Evolutionary conservation across 495 filamentous ascomycete species (phyloP).

Genomic region (Daldinia vernicosa): DNA sequence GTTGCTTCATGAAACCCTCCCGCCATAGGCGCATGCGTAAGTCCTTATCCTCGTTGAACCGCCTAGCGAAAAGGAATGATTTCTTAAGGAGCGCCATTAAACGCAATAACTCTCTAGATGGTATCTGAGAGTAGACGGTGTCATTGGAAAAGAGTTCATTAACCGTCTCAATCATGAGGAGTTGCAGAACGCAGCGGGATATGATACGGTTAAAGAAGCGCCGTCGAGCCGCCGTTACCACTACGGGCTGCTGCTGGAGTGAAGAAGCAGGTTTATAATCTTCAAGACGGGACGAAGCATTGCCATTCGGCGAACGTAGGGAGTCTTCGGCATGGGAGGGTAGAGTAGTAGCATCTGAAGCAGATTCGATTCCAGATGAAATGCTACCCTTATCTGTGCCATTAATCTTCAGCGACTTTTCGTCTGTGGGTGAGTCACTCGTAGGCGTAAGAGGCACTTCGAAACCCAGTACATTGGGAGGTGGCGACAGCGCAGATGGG

Average conservation of each 20-base stretch:
- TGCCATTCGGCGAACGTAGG: slow-evolving; percentile 44
- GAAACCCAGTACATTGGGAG: slow-evolving; percentile 56
- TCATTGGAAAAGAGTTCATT: slow-evolving; percentile 99
- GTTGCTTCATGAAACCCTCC: slow-evolving; percentile 99
- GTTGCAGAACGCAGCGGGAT: slow-evolving; percentile 95
- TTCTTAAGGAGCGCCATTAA: slow-evolving; percentile 95
- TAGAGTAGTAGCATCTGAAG: slow-evolving; percentile 25
- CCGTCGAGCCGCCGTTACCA: slow-evolving; percentile 91
- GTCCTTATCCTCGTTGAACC: slow-evolving; percentile 97
- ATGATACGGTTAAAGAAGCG: slow-evolving; percentile 99
- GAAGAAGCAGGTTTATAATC: slow-evolving; percentile 82
- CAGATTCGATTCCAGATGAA: slow-evolving; percentile 36
- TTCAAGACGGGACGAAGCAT: slow-evolving; percentile 68
- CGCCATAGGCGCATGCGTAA: slow-evolving; percentile 92
- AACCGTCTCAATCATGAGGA: slow-evolving; percentile 99
- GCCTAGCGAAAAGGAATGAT: slow-evolving; percentile 92
- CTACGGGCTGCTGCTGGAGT: slow-evolving; percentile 84
- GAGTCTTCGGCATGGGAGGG: slow-evolving; percentile 48
- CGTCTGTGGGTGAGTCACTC: slow-evolving; percentile 54
- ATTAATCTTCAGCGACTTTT: slow-evolving; percentile 71
- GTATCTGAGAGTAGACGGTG: slow-evolving; percentile 91
- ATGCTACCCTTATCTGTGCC: slow-evolving; percentile 55
- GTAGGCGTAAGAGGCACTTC: slow-evolving; percentile 53
- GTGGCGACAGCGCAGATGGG: slow-evolving; percentile 54
- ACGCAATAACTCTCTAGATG: slow-evolving; percentile 84